phyloP scores from a whole-genome alignment of 2,329 filamentous ascomycete species.

The Aspergillus fijiensis region DNA sequence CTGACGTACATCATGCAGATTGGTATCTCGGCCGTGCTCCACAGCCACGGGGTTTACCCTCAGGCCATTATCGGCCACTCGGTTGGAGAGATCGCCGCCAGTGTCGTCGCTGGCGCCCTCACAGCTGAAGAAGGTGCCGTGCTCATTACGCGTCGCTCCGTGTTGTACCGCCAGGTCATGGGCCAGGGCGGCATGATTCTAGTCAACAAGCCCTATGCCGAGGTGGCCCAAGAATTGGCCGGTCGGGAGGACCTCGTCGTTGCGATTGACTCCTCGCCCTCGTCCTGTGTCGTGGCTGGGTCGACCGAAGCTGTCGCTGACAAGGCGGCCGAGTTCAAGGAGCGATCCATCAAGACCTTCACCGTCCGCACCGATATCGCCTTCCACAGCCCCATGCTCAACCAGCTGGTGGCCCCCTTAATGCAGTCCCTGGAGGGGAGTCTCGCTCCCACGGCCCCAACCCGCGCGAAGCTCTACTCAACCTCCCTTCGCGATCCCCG shows the following conservation, averaged over 20 bases:
- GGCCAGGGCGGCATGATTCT: conserved; percentile 18
- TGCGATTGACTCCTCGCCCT: conserved; percentile 15
- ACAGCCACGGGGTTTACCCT: conserved; percentile 31
- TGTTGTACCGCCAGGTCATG: conserved; percentile 32
- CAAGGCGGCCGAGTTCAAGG: conserved; percentile 4
- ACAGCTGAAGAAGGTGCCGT: conserved; percentile 35
- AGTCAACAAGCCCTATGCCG: neutral
- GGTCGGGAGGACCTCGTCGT: conserved; percentile 1
- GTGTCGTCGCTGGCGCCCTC: conserved; percentile 28
- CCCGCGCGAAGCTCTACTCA: conserved; percentile 14
- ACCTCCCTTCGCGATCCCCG: conserved; percentile 21
- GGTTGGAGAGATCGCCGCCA: conserved; percentile 44
- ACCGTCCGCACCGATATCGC: conserved; percentile 43
- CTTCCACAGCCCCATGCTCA: conserved; percentile 44
- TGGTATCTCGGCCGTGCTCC: conserved; percentile 31
- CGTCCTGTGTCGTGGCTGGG: conserved; percentile 6
- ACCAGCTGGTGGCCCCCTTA: conserved; percentile 32
- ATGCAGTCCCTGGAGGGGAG: conserved; percentile 10
- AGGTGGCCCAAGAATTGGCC: neutral
- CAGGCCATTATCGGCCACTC: conserved; percentile 45
- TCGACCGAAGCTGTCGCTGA: conserved; percentile 7
- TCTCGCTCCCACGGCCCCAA: conserved; percentile 24
- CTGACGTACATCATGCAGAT: conserved; percentile 37
- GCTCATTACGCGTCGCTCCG: conserved; percentile 36
- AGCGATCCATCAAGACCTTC: conserved; percentile 28